Conservation (phyloP, 345 rosid genomes). For the Mallotus nudiflorus region DNA sequence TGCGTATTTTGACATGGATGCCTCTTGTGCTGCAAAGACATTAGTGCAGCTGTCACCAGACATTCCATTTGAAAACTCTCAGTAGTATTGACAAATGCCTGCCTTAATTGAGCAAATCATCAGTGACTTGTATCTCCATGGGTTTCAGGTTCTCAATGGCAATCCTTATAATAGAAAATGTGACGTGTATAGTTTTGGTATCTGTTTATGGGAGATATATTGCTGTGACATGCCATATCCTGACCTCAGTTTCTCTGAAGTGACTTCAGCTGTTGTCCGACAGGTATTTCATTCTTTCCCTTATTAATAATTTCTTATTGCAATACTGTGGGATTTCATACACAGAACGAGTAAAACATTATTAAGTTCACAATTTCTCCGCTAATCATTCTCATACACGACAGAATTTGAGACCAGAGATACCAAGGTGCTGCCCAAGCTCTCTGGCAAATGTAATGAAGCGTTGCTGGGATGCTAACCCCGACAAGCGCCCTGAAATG, state of each 20-base stretch:
- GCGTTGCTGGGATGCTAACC: slow-evolving; percentile 97
- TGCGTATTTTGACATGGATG: background rate
- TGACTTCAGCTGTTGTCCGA: slow-evolving; percentile 93
- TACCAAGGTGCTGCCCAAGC: slow-evolving; percentile 95
- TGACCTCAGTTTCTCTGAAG: slow-evolving; percentile 91
- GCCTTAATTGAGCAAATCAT: slow-evolving; percentile 9
- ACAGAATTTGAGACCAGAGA: slow-evolving; percentile 95
- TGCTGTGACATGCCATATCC: slow-evolving; percentile 99
- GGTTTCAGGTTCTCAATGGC: slow-evolving; percentile 89
- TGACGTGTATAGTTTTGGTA: slow-evolving; percentile 94
- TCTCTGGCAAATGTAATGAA: slow-evolving; percentile 87
- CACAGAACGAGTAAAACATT: background rate
- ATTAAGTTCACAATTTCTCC: background rate
- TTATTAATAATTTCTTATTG: background rate
- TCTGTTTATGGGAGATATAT: slow-evolving; percentile 96
- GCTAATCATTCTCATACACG: slow-evolving; percentile 6
- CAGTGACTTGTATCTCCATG: slow-evolving; percentile 21
- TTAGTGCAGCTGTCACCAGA: background rate
- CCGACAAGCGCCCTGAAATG: slow-evolving; percentile 94
- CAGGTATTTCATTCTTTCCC: slow-evolving; percentile 49
- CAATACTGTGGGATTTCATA: background rate
- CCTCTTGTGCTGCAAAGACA: background rate
- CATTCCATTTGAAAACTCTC: background rate
- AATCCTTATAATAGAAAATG: slow-evolving; percentile 93
- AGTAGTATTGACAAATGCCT: background rate